Evolutionary conservation across 2,329 filamentous ascomycete genomes (phyloP).

Genomic region (Pseudonectria buxi): DNA sequence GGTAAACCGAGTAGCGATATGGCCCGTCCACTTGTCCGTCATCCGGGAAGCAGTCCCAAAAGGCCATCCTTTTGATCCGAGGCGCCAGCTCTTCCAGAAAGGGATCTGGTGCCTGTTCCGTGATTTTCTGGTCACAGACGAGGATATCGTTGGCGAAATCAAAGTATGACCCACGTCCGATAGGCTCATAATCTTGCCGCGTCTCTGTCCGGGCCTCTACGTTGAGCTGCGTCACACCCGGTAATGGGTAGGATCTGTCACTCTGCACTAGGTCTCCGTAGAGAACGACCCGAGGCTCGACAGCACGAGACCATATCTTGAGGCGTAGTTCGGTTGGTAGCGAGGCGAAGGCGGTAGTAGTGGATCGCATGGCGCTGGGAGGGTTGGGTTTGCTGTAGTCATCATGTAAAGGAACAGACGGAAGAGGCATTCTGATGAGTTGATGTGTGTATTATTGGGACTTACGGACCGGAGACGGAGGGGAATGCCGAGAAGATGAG

Average conservation of each 20-base stretch:
- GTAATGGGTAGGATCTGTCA: constrained; percentile 26
- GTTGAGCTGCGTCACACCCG: constrained; percentile 31
- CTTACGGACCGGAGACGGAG: constrained; percentile 4
- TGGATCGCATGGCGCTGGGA: background rate
- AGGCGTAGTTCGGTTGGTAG: constrained; percentile 32
- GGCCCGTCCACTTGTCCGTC: constrained; percentile 29
- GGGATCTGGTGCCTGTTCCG: constrained; percentile 25
- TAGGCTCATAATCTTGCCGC: constrained; percentile 28
- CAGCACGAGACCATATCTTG: constrained; percentile 31
- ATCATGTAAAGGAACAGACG: background rate
- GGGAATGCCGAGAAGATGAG: constrained; percentile 11
- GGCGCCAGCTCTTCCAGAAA: constrained; percentile 28
- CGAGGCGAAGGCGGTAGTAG: constrained; percentile 18
- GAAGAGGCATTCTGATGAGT: too few relatives aligned
- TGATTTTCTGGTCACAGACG: constrained; percentile 31
- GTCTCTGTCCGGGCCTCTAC: constrained; percentile 28
- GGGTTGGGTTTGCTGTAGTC: background rate
- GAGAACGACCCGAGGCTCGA: constrained; percentile 31
- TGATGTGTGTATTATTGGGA: too few relatives aligned
- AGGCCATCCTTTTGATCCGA: constrained; percentile 28
- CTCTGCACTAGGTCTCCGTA: constrained; percentile 28
- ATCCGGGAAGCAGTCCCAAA: constrained; percentile 35
- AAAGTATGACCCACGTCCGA: constrained; percentile 30
- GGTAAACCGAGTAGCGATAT: constrained; percentile 28
- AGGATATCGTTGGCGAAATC: constrained; percentile 32